These are phyloP conservation scores for Lunularia cruciata DNA, from an alignment of 225 moss, liverwort and hornwort genomes.

Conservation along the genomic window DNA sequence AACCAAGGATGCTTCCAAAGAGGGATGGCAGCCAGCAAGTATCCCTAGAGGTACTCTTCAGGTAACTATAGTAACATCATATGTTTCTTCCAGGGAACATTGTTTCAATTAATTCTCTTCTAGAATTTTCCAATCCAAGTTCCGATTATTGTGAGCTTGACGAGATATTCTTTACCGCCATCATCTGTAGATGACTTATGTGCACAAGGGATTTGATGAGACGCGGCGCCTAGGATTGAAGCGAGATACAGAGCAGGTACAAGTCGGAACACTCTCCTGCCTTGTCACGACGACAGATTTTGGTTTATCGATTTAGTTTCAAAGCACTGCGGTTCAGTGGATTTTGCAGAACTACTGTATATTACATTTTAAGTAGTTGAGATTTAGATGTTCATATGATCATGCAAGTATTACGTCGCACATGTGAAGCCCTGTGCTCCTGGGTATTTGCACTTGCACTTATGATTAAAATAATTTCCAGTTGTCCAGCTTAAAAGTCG, in stretches of 20 bases:
- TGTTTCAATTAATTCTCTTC: background rate
- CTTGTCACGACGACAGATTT: no score
- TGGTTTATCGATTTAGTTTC: no score
- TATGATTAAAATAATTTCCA: no score
- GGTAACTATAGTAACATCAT: constrained; percentile 28
- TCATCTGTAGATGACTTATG: constrained; percentile 53
- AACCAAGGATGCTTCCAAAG: constrained; percentile 44
- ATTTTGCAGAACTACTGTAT: no score
- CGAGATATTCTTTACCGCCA: background rate
- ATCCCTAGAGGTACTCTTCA: constrained; percentile 81
- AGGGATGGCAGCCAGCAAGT: constrained; percentile 53
- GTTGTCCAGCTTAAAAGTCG: no score
- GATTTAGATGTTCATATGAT: no score
- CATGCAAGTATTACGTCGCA: no score
- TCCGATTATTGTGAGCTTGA: background rate
- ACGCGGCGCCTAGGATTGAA: constrained; percentile 67
- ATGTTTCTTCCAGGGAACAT: background rate
- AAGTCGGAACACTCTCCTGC: background rate
- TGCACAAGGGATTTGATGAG: constrained; percentile 88
- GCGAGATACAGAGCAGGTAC: constrained; percentile 67
- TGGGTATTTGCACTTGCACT: no score
- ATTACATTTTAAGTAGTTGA: no score
- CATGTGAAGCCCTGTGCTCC: no score
- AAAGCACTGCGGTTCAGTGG: no score
- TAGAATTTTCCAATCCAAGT: background rate